Base-by-base conservation (phyloP, 306 rosid genomes). In the Cicer yamashitae region DNA sequence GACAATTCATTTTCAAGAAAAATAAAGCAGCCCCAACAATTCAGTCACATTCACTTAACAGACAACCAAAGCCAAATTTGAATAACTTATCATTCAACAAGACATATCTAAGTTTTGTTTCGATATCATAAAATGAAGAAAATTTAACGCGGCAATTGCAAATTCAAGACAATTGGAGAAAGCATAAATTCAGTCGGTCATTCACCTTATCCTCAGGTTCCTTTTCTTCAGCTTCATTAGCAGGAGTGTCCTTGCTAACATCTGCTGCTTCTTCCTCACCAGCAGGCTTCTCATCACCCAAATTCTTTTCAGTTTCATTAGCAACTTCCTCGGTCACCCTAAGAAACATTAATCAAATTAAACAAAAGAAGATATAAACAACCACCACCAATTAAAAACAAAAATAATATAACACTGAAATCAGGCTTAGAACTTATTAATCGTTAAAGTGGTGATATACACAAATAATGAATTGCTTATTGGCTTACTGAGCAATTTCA, bases 131-230 rank as follows among this genome's bases (percentile, higher is more conserved):
- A 56, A 54, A 13, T 10, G 59, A 48, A 47, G 4, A 54, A 71
- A 8, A 47, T 47, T 39, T 38, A 7, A 13, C 20, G 57, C n/a
- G 6, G 73, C 7, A 4, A 13, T 61, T 51, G 61, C 10, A 18
- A 9, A 71, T 10, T 15, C 59, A n/a, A 25, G 37, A 17, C 44
- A 63, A 18, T 22, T 46, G 15, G 41, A 41, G 6, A 54, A 50
- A 34, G 7, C 14, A n/a, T 43, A 2, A 8, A 64, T 60, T 50
- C 9, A 56, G 17, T 39, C 10, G 18, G 67, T 20, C 8, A 47
- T 47, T 62, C 57, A 94, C 97, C 92, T 90, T 92, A 53, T 90
- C 96, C 89, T 90, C 90, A 1, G 97, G 91, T 75, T 90, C 97
- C 59, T 89, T 87, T 79, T 92, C 96, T 83, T 88, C 96, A 17